These are phyloP conservation scores for Phylloporus sp. DNA, from an alignment of 768 basidiomycete genomes.

Conservation along the genomic window DNA sequence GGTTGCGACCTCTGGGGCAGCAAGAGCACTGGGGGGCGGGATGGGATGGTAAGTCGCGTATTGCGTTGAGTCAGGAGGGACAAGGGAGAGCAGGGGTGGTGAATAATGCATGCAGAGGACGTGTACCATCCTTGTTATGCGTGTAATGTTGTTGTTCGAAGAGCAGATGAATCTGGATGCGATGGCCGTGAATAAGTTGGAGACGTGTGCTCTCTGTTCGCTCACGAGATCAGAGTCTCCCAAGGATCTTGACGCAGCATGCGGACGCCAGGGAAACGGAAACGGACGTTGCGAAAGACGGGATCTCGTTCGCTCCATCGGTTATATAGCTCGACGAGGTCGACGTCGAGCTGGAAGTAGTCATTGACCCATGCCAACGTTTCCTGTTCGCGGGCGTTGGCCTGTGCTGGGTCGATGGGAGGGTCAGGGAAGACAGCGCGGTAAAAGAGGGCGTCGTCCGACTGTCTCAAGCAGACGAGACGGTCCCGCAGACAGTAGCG, in stretches of 20 bases:
- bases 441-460: conserved; percentile 59
- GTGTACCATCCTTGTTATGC: conserved; percentile 92
- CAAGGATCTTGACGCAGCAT: conserved; percentile 92
- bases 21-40: conserved; percentile 69
- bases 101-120: conserved; percentile 76
- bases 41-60: conserved; percentile 67
- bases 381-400: conserved; percentile 47
- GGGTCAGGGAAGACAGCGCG: conserved; percentile 57
- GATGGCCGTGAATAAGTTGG: conserved; percentile 9
- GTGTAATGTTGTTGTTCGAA: conserved; percentile 92
- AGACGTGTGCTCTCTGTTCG: conserved; percentile 17
- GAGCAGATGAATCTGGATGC: conserved; percentile 87
- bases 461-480: conserved; percentile 78
- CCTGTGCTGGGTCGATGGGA: conserved; percentile 30
- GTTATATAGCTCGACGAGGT: conserved; percentile 64
- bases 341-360: conserved; percentile 85
- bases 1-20: conserved; percentile 50
- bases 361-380: conserved; percentile 72
- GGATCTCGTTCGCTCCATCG: conserved; percentile 72
- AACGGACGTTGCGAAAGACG: conserved; percentile 61
- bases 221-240: conserved; percentile 92
- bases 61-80: conserved; percentile 29
- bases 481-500: conserved; percentile 76
- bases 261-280: conserved; percentile 74
- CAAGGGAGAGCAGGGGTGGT: conserved; percentile 52